These are phyloP conservation scores for Botrytis tulipae DNA, from an alignment of 2,329 filamentous ascomycete species.

Conservation along the genomic window DNA sequence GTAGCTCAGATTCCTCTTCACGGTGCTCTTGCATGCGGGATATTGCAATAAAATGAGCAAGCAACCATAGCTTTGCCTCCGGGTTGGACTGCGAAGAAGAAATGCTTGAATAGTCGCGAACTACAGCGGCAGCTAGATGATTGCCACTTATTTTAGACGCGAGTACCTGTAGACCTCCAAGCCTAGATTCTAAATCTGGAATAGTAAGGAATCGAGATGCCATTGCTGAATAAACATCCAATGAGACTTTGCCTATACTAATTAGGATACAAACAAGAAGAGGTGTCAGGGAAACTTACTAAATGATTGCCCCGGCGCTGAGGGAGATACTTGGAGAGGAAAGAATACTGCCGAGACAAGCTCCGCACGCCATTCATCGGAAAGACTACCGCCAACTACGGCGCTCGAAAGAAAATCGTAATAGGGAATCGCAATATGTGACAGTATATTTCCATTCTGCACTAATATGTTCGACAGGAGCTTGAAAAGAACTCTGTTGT, in stretches of 20 bases:
- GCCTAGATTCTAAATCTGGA: conserved; percentile 30
- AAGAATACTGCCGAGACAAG: conserved; percentile 8
- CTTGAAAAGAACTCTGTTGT: conserved; percentile 26
- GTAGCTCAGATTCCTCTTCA: conserved; percentile 43
- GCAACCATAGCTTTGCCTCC: conserved; percentile 56
- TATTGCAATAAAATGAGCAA: conserved; percentile 65
- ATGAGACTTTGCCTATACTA: conserved; percentile 24
- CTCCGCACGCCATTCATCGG: conserved; percentile 7
- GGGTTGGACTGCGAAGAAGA: conserved; percentile 27
- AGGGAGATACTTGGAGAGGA: not conserved
- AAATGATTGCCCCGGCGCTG: not conserved
- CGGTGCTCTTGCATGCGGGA: conserved; percentile 43
- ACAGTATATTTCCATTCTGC: conserved; percentile 28
- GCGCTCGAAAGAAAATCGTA: conserved; percentile 36
- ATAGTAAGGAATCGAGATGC: conserved; percentile 37
- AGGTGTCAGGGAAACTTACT: not conserved
- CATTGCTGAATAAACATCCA: conserved; percentile 35
- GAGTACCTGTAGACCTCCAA: conserved; percentile 32
- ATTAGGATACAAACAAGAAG: not conserved
- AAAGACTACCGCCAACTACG: conserved; percentile 14
- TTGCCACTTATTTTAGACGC: conserved; percentile 32
- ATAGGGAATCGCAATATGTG: conserved; percentile 33
- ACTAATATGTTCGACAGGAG: conserved; percentile 32
- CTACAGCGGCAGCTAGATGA: conserved; percentile 34
- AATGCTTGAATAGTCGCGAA: conserved; percentile 30